Evolutionary conservation across 192 early-diverging fungal species (phyloP), one percentile per base, ranked within the genome.

Genomic region (Coemansia sp.): DNA sequence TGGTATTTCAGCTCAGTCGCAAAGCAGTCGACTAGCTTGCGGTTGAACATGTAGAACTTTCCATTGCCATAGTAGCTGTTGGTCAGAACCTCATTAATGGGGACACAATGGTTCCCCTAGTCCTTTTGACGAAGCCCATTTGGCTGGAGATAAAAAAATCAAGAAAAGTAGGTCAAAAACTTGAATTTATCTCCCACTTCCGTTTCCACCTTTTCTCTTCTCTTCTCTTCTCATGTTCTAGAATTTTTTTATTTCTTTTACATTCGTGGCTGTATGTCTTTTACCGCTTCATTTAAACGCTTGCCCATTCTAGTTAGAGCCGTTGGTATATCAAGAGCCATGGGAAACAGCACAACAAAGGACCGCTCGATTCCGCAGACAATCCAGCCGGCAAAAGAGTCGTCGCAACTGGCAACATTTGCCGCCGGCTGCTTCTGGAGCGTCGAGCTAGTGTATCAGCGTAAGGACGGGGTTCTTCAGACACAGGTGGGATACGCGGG

Each of bases 391-490:
- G 53, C 65, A 14, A 61, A 66, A 40, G 61, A 51, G n/a, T 69
- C 46, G 43, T 72, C 71, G 2, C 66, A 76, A 68, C 62, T 79
- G 45, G 93, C 93, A 2, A 96, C 94, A 7, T 94, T 95, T 85
- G 95, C 90, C 45, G 93, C 92, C 7, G 95, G 95, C 49, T 98
- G 95, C 82, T 98, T 98, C 79, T 98, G 95, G 95, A 87, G 83
- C 69, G 72, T 85, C 25, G 76, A 85, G 63, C 71, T 85, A 8
- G 75, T 73, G 4, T 84, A 68, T 68, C 77, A 81, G 67, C 79
- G 75, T 53, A 75, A 80, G 43, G 41, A 73, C 4, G 83, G 84
- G 19, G 69, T 86, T 16, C 20, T 85, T n/a, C 75, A 79, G 40
- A 75, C 85, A 1, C 83, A 85, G 59, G 89, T 91, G n/a, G 90